Conservation (phyloP, 163 green algal genomes). For the Scenedesmus sp. region DNA sequence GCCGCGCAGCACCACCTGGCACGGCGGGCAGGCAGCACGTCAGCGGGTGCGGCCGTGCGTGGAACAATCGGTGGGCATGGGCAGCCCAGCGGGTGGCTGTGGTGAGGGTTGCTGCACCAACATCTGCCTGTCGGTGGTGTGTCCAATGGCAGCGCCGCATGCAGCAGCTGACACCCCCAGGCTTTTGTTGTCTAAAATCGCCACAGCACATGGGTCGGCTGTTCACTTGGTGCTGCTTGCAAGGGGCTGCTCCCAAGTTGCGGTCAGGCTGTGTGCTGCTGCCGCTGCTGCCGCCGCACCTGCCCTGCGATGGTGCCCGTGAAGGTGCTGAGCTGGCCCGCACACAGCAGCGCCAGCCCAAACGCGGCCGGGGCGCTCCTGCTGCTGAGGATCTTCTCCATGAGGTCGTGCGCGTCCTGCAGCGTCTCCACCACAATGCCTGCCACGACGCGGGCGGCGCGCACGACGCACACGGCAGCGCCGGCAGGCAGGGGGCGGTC, state of each 20-base stretch:
- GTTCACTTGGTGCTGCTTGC: not conserved
- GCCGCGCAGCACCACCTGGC: slow-evolving; percentile 72
- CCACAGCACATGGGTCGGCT: not conserved
- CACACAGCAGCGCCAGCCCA: slow-evolving; percentile 71
- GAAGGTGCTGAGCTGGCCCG: slow-evolving; percentile 76
- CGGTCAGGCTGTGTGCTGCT: not conserved
- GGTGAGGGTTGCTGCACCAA: not conserved
- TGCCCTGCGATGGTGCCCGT: slow-evolving; percentile 74
- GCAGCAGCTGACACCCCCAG: not conserved
- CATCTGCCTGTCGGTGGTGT: not conserved
- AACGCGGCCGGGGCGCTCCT: slow-evolving; percentile 69
- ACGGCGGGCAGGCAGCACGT: not conserved
- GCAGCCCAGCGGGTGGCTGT: not conserved
- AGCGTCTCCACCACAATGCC: slow-evolving; percentile 71
- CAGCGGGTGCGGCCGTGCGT: too few relatives aligned
- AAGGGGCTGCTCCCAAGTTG: too few relatives aligned
- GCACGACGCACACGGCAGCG: too few relatives aligned
- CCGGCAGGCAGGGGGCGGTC: too few relatives aligned
- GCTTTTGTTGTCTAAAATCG: not conserved
- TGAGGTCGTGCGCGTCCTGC: slow-evolving; percentile 76
- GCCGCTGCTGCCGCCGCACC: not conserved
- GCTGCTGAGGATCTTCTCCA: slow-evolving; percentile 72
- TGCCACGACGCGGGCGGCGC: too few relatives aligned
- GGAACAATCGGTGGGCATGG: not conserved
- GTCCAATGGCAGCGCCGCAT: not conserved